Conservation (phyloP, 331 rosid genomes). For the Saraca asoca region DNA sequence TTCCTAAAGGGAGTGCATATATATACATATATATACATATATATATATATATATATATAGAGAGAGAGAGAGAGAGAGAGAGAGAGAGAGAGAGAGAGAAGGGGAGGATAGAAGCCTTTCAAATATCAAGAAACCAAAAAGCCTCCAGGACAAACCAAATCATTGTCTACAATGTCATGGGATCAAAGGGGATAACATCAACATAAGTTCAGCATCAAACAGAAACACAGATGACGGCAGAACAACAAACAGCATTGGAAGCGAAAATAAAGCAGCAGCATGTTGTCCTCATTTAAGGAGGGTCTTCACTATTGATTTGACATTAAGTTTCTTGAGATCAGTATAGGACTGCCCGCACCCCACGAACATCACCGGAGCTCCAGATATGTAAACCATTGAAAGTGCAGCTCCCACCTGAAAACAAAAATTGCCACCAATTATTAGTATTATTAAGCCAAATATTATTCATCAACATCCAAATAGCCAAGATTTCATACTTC, state of each 20-base stretch:
- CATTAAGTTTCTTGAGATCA: slow-evolving; percentile 92
- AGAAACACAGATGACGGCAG: slow-evolving; percentile 31
- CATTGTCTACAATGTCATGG: slow-evolving; percentile 28
- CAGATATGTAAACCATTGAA: slow-evolving; percentile 96
- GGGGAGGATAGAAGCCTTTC: neutral
- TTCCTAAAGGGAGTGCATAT: too few species aligned
- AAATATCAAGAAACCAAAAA: slow-evolving; percentile 34
- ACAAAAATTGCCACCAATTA: neutral
- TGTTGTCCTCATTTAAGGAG: slow-evolving; percentile 67
- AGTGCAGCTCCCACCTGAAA: slow-evolving; percentile 96
- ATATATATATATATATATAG: too few species aligned
- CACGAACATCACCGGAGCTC: slow-evolving; percentile 97
- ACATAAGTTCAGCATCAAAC: slow-evolving; percentile 38
- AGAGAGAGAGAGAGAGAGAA: neutral
- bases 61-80: too few species aligned
- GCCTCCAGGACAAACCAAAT: slow-evolving; percentile 42
- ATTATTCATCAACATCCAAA: slow-evolving; percentile 11
- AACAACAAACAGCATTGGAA: slow-evolving; percentile 27
- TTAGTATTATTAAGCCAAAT: neutral
- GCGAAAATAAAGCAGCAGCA: slow-evolving; percentile 12
- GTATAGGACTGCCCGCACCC: slow-evolving; percentile 99
- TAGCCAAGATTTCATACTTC: slow-evolving; percentile 2
- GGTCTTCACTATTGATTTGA: slow-evolving; percentile 87
- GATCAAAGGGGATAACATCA: slow-evolving; percentile 34
- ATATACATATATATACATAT: too few species aligned